Base-by-base conservation (phyloP, 2,329 filamentous ascomycete species). In the Pyrenochaeta sp. region DNA sequence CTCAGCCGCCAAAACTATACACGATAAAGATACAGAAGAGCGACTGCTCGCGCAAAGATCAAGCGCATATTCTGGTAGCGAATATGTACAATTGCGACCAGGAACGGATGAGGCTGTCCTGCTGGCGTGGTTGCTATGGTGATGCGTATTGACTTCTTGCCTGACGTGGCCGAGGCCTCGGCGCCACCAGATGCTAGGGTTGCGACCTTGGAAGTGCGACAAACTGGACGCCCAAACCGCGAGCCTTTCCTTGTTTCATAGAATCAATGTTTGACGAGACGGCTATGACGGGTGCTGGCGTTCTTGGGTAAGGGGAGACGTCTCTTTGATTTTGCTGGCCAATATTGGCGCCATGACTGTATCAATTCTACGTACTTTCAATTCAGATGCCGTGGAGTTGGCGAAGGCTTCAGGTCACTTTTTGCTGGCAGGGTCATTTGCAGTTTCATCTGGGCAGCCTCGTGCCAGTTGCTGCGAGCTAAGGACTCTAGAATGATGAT, bases 121-220 rank as follows among this genome's bases (percentile, higher is more conserved):
- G 42, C 31, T 46, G 41, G 35, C 15, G 45, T 43, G 45, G 71
- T 74, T 73, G 70, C 71, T 66, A 56, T 56, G 66, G 69, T 39
- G 63, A 73, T 51, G 49, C 44, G 7, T 66, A 52, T 70, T 67
- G 60, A 62, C 44, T 43, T 49, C 42, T 58, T 63, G 54, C 61
- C 63, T 60, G 62, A 69, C 64, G 67, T 69, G 68, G 67, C 63
- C 40, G 54, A 50, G 56, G 44, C 46, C 63, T 58, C 36, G 58
- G 60, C 60, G 40, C 49, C 35, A 51, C 20, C 37, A 42, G 45
- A 45, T 35, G 40, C 60, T 51, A 49, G 58, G 58, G 39, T 49
- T 27, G 36, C 35, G 39, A 45, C 41, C 40, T 60, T 59, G 54
- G 54, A 49, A 60, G 32, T 43, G 39, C 45, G 46, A 40, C 30